Base-by-base conservation (phyloP, 108 stramenopile genomes). In the Conticribra weissflogii region DNA sequence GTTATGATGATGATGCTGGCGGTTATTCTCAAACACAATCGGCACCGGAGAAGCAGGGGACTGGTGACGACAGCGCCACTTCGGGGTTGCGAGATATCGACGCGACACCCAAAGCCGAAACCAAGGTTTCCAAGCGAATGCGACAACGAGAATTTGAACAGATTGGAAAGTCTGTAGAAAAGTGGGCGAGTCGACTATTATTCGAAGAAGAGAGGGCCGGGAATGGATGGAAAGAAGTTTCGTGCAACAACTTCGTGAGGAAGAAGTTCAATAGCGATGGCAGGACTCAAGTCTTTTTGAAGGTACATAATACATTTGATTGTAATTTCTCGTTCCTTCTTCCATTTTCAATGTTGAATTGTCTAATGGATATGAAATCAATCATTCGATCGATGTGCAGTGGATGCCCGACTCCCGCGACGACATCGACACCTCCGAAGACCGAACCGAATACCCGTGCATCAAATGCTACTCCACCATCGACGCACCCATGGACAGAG, bases 321-420 rank as follows among this genome's bases (percentile, higher is more conserved):
- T 34, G 1, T 28, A 33, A 23, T 0, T 3, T 56, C 28, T 68
- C 27, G 21, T 2, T 66, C n/a, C 47, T 71, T 1, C n/a, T n/a
- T n/a, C n/a, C n/a, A n/a, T n/a, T n/a, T n/a, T n/a, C n/a, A n/a
- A 32, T 48, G 28, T 32, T 32, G 29, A 48, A 18, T 48, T 17
- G n/a, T n/a, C n/a, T n/a, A n/a, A n/a, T n/a, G n/a, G n/a, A n/a
- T n/a, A n/a, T n/a, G n/a, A n/a, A n/a, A n/a, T n/a, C n/a, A n/a
- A n/a, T n/a, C n/a, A n/a, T n/a, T n/a, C n/a, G n/a, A n/a, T n/a
- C n/a, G n/a, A n/a, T n/a, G n/a, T n/a, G n/a, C 44, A 87, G 78
- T 95, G 91, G 91, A 89, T 95, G 89, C 74, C 79, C 25, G 94
- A 95, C 68, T 81, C 89, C 16, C 77, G 94, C 33, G 85, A 82